Base-by-base conservation (phyloP, 2,329 filamentous ascomycete species). In the Aureobasidium namibiae region DNA sequence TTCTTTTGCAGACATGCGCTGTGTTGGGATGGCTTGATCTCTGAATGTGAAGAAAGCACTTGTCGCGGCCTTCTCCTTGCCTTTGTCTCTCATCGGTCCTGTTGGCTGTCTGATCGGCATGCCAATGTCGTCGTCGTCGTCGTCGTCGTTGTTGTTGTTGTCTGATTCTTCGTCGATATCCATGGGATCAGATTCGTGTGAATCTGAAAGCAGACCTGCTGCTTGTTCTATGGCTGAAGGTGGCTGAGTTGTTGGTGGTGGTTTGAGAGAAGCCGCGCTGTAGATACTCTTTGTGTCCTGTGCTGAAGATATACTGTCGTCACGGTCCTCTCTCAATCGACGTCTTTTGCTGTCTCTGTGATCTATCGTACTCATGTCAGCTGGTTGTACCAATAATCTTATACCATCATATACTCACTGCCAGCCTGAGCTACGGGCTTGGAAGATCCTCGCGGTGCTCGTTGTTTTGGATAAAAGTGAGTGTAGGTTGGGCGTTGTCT, bases 401-500 rank as follows among this genome's bases (percentile, higher is more conserved):
- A 21, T 23, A 38, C 4, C 6, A 21, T 9, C 4, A 16, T 34
- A 10, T 33, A n/a, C 8, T 44, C n/a, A n/a, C n/a, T n/a, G n/a
- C n/a, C n/a, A 29, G 26, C 26, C 26, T 29, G 26, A 8, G 23
- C 6, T 13, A 23, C 23, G 5, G 24, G 10, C 8, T 57, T 39
- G 4, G n/a, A 14, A 41, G 39, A 48, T 9, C 57, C 44, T 34
- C 61, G 44, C 16, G 49, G 34, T 31, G 46, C 58, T 11, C 53
- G 45, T 41, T 59, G 57, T 21, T 53, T 52, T 4, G 45, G 56
- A 68, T 34, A 71, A 33, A 36, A 57, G 14, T 57, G 41, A 9
- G 63, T 69, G 60, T 71, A 72, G 21, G 65, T 66, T 8, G 70
- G 70, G 38, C 70, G 61, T 11, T 69, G 66, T 36, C 70, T 61